These are phyloP conservation scores for Aeminium ludgeri DNA, from an alignment of 495 filamentous ascomycete species.

Conservation along the genomic window DNA sequence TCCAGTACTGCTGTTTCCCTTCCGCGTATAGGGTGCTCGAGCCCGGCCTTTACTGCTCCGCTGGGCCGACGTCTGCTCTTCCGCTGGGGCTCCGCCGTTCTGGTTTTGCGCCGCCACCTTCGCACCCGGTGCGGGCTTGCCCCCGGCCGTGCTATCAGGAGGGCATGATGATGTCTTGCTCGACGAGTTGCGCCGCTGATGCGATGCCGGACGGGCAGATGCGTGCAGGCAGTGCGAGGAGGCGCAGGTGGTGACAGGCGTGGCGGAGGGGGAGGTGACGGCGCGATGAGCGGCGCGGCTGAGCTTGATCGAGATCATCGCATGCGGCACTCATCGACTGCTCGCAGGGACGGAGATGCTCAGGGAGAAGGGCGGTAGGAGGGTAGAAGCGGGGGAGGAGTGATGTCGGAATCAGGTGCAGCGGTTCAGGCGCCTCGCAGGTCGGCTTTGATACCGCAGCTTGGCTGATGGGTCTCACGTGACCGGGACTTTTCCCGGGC, in stretches of 20 bases:
- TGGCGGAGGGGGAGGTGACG: constrained; percentile 2
- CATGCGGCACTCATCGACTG: background rate
- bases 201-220: constrained; percentile 1
- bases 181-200: constrained; percentile 9
- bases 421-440: background rate
- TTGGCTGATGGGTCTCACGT: no score
- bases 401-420: background rate
- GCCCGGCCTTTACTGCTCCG: background rate
- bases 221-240: background rate
- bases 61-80: background rate
- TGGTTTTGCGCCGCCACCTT: background rate
- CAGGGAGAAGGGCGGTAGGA: background rate
- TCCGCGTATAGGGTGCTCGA: background rate
- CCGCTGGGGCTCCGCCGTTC: background rate
- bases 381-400: background rate
- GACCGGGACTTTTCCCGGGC: background rate
- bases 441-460: no score
- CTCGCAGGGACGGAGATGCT: no score
- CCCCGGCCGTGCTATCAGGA: constrained; percentile 6
- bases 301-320: constrained; percentile 12
- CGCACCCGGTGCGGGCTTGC: constrained; percentile 3
- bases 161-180: constrained; percentile 14
- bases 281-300: constrained; percentile 16
- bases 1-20: background rate
- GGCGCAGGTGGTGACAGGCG: background rate